Evolutionary conservation across 805 yeast species (phyloP), one percentile per base, ranked within the genome.

Genomic region (Ogataea thermomethanolica): DNA sequence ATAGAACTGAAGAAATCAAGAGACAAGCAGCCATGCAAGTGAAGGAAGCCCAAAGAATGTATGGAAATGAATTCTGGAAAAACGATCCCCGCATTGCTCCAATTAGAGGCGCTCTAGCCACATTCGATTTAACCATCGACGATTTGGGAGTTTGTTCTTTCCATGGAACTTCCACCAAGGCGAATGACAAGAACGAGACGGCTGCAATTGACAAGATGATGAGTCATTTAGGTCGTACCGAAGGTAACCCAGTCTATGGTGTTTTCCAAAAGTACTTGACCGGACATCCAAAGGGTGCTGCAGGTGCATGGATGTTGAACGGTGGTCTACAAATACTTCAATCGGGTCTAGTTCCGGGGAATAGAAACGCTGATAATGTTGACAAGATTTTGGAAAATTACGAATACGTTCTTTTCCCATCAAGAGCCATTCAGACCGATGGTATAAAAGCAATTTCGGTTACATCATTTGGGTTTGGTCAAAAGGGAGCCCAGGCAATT

Each of bases 271-370:
- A 93, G 71, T 93, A 78, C 80, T 79, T 93, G 62, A 93, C 99
- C 57, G 99, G 99, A 71, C 99, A 93, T 75, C 99, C 99, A 58
- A 93, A 93, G 85, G 99, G 99, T 79, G 99, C 99, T 57, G 99
- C 99, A 43, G 99, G 97, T 77, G 98, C 99, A 44, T 93, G 99
- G 99, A 93, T 93, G 99, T 71, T 93, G 78, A 95, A 93, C 68
- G 99, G 99, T 69, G 96, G 88, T 43, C 71, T 93, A 54, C 99
- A 93, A 74, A 81, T 90, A 54, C 74, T 93, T 65, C 84, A 87
- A 71, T 66, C 85, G 58, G 98, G 99, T 68, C 60, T 90, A 58
- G 95, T 93, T 55, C 99, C 99, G 55, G 99, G 99, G 66, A 93
- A 93, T 78, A 81, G 97, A 69, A 95, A 93, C 60, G 99, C 99